phyloP scores from a whole-genome alignment of 2,329 filamentous ascomycete genomes.

The Fusarium sp. region DNA sequence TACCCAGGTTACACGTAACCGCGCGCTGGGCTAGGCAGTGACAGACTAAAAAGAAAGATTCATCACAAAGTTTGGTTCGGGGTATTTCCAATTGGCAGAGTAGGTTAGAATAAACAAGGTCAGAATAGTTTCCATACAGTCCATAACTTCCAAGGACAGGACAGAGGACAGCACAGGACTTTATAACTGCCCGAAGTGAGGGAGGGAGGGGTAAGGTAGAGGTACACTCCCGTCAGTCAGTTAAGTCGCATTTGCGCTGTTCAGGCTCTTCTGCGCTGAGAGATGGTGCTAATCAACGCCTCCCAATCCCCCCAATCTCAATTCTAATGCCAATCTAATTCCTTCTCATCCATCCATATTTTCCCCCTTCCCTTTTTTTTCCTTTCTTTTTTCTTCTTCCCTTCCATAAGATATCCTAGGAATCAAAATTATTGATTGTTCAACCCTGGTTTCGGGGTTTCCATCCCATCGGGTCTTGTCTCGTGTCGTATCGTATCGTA shows the following conservation, averaged over 20 bases:
- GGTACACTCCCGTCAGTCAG: not conserved
- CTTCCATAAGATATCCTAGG: not conserved
- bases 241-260: not conserved
- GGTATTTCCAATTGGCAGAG: not conserved
- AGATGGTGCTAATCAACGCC: conserved; percentile 39
- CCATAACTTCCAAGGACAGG: not conserved
- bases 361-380: not conserved
- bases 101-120: conserved; percentile 3
- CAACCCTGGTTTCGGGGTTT: conserved; percentile 34
- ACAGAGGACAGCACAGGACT: not conserved
- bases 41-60: not conserved
- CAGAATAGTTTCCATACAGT: not conserved
- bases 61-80: not conserved
- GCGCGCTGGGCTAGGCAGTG: not conserved
- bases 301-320: conserved; percentile 30
- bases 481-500: conserved; percentile 7
- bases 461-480: conserved; percentile 17
- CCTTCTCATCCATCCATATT: conserved; percentile 10
- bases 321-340: conserved; percentile 6
- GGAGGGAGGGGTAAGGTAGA: conserved; percentile 2
- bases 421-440: conserved; percentile 23
- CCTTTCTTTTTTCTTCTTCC: conserved; percentile 1
- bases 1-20: not conserved
- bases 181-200: conserved; percentile 1
- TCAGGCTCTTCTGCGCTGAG: not conserved